phyloP scores from a whole-genome alignment of 2,329 filamentous ascomycete genomes.

The Aspergillus sp. region DNA sequence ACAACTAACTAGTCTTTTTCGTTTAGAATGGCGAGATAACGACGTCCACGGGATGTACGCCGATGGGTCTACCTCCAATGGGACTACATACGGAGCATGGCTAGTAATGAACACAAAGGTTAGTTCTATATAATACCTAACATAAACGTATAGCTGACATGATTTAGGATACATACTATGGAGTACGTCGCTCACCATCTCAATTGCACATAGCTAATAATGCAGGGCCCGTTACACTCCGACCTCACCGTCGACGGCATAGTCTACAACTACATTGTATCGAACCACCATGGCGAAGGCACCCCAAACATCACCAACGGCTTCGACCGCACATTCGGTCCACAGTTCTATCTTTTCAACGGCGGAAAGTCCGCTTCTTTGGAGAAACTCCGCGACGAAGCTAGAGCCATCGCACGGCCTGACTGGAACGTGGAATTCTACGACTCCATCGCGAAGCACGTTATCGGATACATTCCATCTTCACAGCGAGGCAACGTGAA shows the following conservation, averaged over 20 bases:
- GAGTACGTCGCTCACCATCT: conserved; percentile 14
- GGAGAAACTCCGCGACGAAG: conserved; percentile 54
- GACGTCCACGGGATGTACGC: conserved; percentile 57
- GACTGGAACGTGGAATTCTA: conserved; percentile 63
- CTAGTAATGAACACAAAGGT: conserved; percentile 65
- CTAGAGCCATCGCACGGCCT: conserved; percentile 51
- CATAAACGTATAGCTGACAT: background rate
- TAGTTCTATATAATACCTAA: conserved; percentile 30
- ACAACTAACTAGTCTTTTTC: background rate
- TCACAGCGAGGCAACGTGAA: conserved; percentile 52
- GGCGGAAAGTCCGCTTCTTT: conserved; percentile 50
- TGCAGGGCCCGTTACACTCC: conserved; percentile 58
- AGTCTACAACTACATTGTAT: conserved; percentile 64
- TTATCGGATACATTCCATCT: conserved; percentile 60
- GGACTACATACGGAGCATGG: conserved; percentile 60
- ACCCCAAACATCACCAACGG: conserved; percentile 65
- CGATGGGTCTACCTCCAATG: conserved; percentile 51
- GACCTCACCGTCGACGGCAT: conserved; percentile 65
- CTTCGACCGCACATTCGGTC: conserved; percentile 66
- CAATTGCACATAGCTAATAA: background rate
- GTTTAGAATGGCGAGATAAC: conserved; percentile 53
- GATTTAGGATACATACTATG: conserved; percentile 29
- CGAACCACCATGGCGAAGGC: conserved; percentile 63
- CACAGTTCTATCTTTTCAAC: conserved; percentile 65
- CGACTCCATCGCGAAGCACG: conserved; percentile 60